Base-by-base conservation (phyloP, 495 filamentous ascomycete genomes). In the Astrothelium macrocarpum region DNA sequence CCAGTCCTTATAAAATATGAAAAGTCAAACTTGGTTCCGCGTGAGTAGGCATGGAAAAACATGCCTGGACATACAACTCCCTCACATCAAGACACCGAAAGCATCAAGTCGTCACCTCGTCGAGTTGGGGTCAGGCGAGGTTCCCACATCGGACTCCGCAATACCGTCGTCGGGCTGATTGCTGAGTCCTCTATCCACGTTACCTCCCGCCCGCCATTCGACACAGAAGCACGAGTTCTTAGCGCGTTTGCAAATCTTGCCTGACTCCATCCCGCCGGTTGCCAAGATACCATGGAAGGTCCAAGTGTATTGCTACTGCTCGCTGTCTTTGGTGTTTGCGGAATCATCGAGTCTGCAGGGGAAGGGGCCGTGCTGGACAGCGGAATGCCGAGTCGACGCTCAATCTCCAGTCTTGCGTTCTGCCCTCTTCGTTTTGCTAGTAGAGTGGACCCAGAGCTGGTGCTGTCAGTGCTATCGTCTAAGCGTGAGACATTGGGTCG, bases 61-160 rank as follows among this genome's bases (percentile, higher is more conserved):
- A 5, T 39, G 5, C 34, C 34, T 39, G 2, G 29, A 16, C 2
- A 29, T 9, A 5, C 9, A 29, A 7, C 9, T 29, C 7, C 16
- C 29, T 5, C 49, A 56, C 16, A 2, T 56, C 25, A 56, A 28
- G 49, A 28, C 25, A 56, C 49, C 25, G 49, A 56, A 60, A 70
- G 32, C 31, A 69, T 66, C 34, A 76, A 49, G 61, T 76, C 74
- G 12, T 76, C 72, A 5, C 74, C 74, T 18, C 67, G 59, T 23
- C 70, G 59, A 29, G 63, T 70, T n/a, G 74, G 74, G n/a, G 74
- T 76, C 32, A 76, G 45, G 29, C 69, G 69, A 11, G 74, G 73
- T 32, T 70, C 71, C 74, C 73, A 75, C 10, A 65, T 53, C 34
- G 71, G 71, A 64, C 70, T 73, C 63, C 65, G 71, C 63, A 73